Base-by-base conservation (phyloP, 73 alveolate genomes). In the Tetrahymena thermophila region DNA sequence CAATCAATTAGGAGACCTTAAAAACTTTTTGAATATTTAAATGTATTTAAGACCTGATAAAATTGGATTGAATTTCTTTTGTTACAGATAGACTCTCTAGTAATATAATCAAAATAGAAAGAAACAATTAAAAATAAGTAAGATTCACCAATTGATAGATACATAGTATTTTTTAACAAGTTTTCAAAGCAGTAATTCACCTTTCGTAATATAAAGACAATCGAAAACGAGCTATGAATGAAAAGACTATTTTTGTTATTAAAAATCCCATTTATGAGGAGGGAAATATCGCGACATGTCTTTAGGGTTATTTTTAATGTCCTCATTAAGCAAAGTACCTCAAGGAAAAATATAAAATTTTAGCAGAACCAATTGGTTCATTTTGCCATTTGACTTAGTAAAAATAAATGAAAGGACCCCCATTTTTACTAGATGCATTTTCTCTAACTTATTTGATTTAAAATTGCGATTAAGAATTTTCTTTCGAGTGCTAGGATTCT, bases 351-450 rank as follows among this genome's bases (percentile, higher is more conserved):
- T 71, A 71, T 71, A 71, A n/a, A 71, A 71, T 71, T 9, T 31
- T 71, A 71, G 89, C 89, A 28, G 89, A 71, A 71, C 89, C 89
- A 0, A n/a, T 71, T 19, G 89, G 89, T 17, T 71, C 89, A 71
- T 71, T 71, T 71, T 71, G 89, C 89, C 89, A 71, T 71, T 71
- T 71, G 89, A 71, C 89, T 71, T 71, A 71, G 89, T 71, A 71
- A 71, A 71, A 71, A 71, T 71, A 71, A n/a, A 71, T 71, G 11
- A 71, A 71, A 71, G 89, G 89, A n/a, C 89, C 89, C 89, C 89
- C 89, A 31, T 71, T 71, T 71, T 71, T 3, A 13, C 89, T 71
- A 1, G 89, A 71, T 71, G 37, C 89, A 23, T 71, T 3, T 71
- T 71, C 89, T 25, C 89, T 71, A 5, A 21, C 89, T n/a, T 71